phyloP scores from a whole-genome alignment of 345 rosid species.

The Kandelia obovata region DNA sequence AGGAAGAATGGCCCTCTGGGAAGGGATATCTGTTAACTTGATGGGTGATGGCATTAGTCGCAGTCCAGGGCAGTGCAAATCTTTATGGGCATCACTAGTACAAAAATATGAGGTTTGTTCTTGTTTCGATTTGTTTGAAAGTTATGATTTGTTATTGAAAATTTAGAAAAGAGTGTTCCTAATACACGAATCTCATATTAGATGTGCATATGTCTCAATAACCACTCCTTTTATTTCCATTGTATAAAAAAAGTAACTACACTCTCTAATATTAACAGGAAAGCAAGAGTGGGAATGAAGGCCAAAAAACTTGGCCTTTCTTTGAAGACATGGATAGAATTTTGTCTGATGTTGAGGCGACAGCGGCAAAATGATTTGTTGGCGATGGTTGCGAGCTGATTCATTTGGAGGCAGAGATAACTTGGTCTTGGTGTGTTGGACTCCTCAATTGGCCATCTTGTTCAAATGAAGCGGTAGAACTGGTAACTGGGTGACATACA shows the following conservation, averaged over 20 bases:
- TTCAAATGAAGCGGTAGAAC: conserved; percentile 1
- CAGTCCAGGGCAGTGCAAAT: conserved; percentile 88
- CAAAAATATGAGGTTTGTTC: conserved; percentile 76
- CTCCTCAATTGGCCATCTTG: neutral
- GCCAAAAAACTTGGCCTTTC: conserved; percentile 60
- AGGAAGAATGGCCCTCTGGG: conserved; percentile 96
- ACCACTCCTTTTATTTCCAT: neutral
- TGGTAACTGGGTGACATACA: neutral
- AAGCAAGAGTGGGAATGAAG: conserved; percentile 42
- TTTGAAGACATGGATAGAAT: conserved; percentile 64
- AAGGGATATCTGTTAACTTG: conserved; percentile 68
- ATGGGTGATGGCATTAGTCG: conserved; percentile 55
- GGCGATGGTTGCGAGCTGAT: neutral
- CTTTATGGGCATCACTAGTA: conserved; percentile 79
- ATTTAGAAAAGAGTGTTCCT: no score
- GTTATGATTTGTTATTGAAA: neutral
- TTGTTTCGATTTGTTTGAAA: neutral
- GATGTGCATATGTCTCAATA: neutral
- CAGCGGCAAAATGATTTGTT: conserved; percentile 29
- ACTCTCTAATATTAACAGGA: conserved; percentile 41
- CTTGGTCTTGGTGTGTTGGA: neutral
- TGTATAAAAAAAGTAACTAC: neutral
- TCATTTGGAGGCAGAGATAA: no score
- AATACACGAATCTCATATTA: neutral
- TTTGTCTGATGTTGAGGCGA: conserved; percentile 49